Percentiles rank a stretch among this genome's conserved stretches.
phyloP scores from a whole-genome alignment of 139 green algal species.

The Gonium pectorale region DNA sequence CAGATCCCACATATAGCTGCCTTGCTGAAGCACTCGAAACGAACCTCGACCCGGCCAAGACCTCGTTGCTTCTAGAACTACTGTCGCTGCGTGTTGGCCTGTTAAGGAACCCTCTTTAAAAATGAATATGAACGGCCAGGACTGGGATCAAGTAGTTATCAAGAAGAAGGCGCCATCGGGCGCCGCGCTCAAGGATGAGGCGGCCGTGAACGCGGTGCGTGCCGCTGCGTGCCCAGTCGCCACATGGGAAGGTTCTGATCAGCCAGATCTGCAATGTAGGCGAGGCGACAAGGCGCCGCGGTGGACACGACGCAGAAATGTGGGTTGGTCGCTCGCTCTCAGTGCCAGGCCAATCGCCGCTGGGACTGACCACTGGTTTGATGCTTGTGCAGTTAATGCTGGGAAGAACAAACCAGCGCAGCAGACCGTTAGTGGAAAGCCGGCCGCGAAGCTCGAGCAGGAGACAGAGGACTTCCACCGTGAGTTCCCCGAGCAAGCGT shows the following conservation, averaged over 20 bases:
- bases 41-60: not conserved
- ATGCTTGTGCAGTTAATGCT: conserved; percentile 54
- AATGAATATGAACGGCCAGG: conserved; percentile 66
- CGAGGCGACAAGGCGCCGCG: conserved; percentile 55
- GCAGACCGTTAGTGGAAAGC: conserved; percentile 65
- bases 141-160: conserved; percentile 81
- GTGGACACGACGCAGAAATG: conserved; percentile 82
- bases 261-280: conserved; percentile 38
- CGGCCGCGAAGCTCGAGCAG: conserved; percentile 85
- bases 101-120: conserved; percentile 16
- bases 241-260: not conserved
- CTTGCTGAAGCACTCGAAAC: conserved; percentile 1
- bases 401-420: conserved; percentile 58
- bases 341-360: too few relatives aligned
- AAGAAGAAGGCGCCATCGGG: conserved; percentile 70
- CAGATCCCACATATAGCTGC: not conserved
- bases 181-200: conserved; percentile 54
- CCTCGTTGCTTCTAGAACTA: not conserved
- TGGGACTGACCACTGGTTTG: too few relatives aligned
- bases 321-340: conserved; percentile 45
- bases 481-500: conserved; percentile 49
- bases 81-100: not conserved
- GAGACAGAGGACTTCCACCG: conserved; percentile 90
- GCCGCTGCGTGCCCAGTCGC: not conserved
- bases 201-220: conserved; percentile 72